Evolutionary conservation across 2,329 filamentous ascomycete species (phyloP).

Genomic region (Bipolaris zeicola): DNA sequence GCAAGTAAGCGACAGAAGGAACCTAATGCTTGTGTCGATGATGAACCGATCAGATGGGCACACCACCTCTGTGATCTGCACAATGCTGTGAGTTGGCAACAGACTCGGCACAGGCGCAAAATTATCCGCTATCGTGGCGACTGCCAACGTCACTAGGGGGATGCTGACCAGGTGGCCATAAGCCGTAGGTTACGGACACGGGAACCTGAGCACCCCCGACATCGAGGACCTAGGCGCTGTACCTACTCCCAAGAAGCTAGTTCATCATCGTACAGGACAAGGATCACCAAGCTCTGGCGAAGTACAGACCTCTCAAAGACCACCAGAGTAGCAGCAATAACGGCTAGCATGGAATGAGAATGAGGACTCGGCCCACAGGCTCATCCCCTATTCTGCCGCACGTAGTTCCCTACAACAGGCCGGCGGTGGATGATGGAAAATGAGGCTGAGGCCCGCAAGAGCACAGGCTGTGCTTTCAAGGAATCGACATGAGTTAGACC

Average conservation of each 20-base stretch:
- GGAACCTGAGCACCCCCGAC: constrained; percentile 1
- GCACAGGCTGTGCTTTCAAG: background rate
- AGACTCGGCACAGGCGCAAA: constrained; percentile 18
- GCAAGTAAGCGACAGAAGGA: background rate
- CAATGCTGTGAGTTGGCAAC: constrained; percentile 16
- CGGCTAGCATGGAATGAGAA: background rate
- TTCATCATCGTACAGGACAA: constrained; percentile 1
- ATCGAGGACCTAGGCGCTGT: constrained; percentile 2
- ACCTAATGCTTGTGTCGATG: constrained; percentile 1
- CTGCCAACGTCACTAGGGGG: constrained; percentile 17
- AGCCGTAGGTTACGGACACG: background rate
- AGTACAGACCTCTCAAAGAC: background rate
- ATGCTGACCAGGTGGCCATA: constrained; percentile 14
- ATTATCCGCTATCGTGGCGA: constrained; percentile 23
- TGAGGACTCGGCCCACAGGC: background rate
- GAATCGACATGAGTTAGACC: too few species aligned
- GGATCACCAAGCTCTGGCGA: background rate
- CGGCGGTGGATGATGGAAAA: background rate
- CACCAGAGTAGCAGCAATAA: background rate
- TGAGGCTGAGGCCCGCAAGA: constrained; percentile 1
- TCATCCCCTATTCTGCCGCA: background rate
- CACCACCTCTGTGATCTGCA: constrained; percentile 7
- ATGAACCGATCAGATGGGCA: background rate
- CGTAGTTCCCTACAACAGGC: background rate
- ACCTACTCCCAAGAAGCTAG: background rate